Evolutionary conservation across 768 basidiomycete genomes (phyloP), one percentile per base, ranked within the genome.

Genomic region (Tricholoma terreum): DNA sequence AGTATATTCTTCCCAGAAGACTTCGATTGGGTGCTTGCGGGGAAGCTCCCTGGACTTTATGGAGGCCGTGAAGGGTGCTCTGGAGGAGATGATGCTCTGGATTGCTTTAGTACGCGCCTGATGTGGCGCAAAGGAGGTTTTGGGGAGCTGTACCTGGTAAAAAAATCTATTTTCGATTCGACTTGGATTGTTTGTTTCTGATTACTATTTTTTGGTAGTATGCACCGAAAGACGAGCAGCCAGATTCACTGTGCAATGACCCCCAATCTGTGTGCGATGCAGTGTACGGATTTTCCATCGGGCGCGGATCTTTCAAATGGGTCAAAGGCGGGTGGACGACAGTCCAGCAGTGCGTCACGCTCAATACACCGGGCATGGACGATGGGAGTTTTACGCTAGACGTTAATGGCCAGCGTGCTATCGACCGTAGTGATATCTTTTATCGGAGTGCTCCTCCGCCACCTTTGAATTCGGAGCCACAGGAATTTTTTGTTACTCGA

Each of bases 21-120:
- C 58, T 95, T 92, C 61, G 78, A 87, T 52, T 95, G 84, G 78
- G 90, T 92, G 15, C 76, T 81, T 53, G 93, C 82, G 4, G 94
- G 94, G 6, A 95, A 97, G 71, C 68, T 95, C 5, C 91, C 93
- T 0, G 94, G 93, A 0, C 60, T 94, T 4, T 92, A 85, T 63
- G 88, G 87, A 0, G 89, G 89, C 0, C 84, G 80, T 60, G 73
- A 66, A 3, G 79, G 76, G 17, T 92, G 90, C 67, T 90, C 89
- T 17, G 90, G 90, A 5, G 90, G 90, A 1, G 75, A 84, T 61
- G 77, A 78, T n/a, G 92, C 90, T 6, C 60, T 75, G 34, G 76
- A 80, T 43, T 95, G 93, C 64, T 95, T 91, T 66, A 91, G 89
- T 65, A 93, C 92, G 6, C 73, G 93, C 24, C 56, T 94, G 61